A percentile compares a stretch with the other conserved stretches of the same genome.
phyloP scores from a whole-genome alignment of 163 green algal species.

The Scenedesmus sp. region DNA sequence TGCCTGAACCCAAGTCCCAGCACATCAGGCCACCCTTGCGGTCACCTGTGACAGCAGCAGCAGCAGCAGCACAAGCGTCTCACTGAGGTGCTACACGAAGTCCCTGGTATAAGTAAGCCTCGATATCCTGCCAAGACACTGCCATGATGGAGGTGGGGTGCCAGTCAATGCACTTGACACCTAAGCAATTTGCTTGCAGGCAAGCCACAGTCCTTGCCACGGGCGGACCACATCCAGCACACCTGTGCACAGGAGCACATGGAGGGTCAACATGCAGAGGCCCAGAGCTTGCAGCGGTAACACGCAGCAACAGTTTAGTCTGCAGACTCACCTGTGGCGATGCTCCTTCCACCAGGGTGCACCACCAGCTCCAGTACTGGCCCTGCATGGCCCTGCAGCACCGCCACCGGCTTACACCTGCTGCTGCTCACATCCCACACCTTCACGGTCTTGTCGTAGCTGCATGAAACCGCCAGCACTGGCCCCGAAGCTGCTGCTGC shows the following conservation, averaged over 20 bases:
- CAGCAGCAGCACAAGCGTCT: neutral
- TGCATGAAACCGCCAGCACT: slow-evolving; percentile 27
- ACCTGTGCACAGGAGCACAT: no score
- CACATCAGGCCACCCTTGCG: slow-evolving; percentile 17
- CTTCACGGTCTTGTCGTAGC: slow-evolving; percentile 78
- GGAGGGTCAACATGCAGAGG: no score
- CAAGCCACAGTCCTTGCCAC: no score
- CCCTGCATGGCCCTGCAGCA: slow-evolving; percentile 66
- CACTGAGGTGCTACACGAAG: no score
- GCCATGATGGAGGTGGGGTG: no score
- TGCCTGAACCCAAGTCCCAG: slow-evolving; percentile 11
- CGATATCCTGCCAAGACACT: no score
- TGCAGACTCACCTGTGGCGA: neutral
- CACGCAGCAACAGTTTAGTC: neutral
- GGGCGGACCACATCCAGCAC: no score
- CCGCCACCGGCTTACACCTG: slow-evolving; percentile 20
- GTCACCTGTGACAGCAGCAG: slow-evolving; percentile 10
- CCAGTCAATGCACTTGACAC: no score
- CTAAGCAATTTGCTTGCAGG: no score
- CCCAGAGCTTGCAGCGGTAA: neutral
- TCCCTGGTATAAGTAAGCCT: no score
- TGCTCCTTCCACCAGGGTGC: neutral
- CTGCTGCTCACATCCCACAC: slow-evolving; percentile 47
- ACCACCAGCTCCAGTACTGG: slow-evolving; percentile 71
- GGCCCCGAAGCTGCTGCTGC: neutral